A percentile compares a stretch with the other conserved stretches of the same genome.
Conservation (phyloP, 2,329 filamentous ascomycete genomes). For the Lachnellula arida region DNA sequence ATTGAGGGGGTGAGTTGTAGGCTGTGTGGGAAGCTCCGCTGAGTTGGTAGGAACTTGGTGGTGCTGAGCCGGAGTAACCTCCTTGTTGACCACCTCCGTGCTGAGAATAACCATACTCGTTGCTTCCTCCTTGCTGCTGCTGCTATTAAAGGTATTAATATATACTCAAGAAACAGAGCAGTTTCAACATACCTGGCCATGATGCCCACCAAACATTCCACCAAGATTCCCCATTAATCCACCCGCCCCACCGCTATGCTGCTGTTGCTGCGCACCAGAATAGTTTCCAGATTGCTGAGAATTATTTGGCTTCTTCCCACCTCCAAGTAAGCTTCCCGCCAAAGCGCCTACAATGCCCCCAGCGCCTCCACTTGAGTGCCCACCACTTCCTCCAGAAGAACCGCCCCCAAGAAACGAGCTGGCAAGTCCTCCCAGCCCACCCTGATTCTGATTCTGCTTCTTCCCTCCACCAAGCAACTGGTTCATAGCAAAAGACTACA, state of each 20-base stretch:
- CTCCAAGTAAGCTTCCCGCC: conserved; percentile 52
- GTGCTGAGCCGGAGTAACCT: conserved; percentile 57
- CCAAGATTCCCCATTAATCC: conserved; percentile 29
- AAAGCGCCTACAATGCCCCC: conserved; percentile 35
- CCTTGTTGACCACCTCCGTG: conserved; percentile 42
- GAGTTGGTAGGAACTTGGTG: conserved; percentile 56
- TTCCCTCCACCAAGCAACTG: conserved; percentile 33
- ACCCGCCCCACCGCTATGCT: conserved; percentile 22
- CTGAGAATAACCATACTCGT: conserved; percentile 58
- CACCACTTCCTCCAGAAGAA: conserved; percentile 12
- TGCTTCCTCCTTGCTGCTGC: conserved; percentile 42
- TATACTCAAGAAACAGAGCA: not conserved
- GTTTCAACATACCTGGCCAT: conserved; percentile 15
- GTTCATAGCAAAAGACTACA: conserved; percentile 30
- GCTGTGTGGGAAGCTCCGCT: conserved; percentile 15
- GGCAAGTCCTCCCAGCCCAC: conserved; percentile 34
- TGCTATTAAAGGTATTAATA: conserved; percentile 21
- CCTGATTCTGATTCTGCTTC: conserved; percentile 18
- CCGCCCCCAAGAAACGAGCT: conserved; percentile 30
- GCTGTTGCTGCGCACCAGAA: conserved; percentile 30
- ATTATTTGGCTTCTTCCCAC: conserved; percentile 39
- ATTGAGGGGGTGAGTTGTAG: conserved; percentile 16
- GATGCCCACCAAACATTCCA: conserved; percentile 26
- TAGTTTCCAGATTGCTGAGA: conserved; percentile 35
- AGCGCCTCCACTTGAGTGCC: conserved; percentile 17